Conservation (phyloP, 768 basidiomycete species). For the Lanmaoa rubissima region DNA sequence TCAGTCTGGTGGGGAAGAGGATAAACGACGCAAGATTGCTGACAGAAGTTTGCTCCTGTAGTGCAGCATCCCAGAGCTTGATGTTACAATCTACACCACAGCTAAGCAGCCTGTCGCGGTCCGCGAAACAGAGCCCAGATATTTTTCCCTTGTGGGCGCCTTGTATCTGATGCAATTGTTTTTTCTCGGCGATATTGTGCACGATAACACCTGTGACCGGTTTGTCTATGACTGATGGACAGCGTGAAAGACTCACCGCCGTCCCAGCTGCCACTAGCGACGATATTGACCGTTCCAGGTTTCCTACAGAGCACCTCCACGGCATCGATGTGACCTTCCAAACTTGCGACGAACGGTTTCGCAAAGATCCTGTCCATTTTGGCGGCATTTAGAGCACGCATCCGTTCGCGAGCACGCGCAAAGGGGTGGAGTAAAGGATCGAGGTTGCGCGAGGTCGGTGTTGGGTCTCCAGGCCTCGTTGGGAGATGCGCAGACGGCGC, state of each 20-base stretch:
- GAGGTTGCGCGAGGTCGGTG: conserved; percentile 87
- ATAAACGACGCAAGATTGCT: conserved; percentile 6
- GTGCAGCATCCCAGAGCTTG: conserved; percentile 70
- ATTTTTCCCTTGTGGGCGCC: conserved; percentile 84
- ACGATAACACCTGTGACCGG: conserved; percentile 68
- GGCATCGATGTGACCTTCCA: conserved; percentile 94
- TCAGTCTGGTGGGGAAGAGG: background rate
- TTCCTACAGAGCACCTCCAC: conserved; percentile 82
- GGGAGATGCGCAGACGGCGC: conserved; percentile 74
- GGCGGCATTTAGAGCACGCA: conserved; percentile 88
- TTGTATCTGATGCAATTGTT: conserved; percentile 53
- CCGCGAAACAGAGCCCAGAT: conserved; percentile 75
- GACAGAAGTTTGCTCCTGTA: conserved; percentile 41
- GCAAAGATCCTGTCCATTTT: conserved; percentile 98
- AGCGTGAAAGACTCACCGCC: conserved; percentile 61
- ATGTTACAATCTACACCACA: conserved; percentile 83
- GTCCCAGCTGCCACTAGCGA: conserved; percentile 95
- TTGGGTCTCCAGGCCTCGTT: conserved; percentile 74
- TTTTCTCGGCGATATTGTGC: conserved; percentile 69
- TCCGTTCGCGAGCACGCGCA: conserved; percentile 87
- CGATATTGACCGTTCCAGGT: conserved; percentile 66
- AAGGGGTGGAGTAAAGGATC: conserved; percentile 97
- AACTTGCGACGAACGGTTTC: conserved; percentile 88
- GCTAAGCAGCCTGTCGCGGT: conserved; percentile 60
- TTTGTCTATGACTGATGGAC: background rate